Evolutionary conservation across 805 yeast genomes (phyloP).

Genomic region (Grigorovia transvaalensis): DNA sequence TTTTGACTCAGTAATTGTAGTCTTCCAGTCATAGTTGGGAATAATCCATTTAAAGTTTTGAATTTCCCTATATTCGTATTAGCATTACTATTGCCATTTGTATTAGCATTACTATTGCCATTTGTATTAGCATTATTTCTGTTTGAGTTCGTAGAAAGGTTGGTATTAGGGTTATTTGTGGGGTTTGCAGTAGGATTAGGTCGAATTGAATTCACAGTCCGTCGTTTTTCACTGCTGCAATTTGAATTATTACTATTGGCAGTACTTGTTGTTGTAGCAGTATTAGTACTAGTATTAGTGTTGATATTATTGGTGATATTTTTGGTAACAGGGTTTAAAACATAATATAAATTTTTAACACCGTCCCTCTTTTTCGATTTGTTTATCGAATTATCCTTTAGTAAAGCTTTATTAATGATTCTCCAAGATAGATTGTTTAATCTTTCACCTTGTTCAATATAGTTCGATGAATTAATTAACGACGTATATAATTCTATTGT

Average conservation of each 20-base stretch:
- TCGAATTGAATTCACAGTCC: not conserved
- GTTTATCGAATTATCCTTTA: constrained; percentile 19
- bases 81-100: not conserved
- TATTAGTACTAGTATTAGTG: not conserved
- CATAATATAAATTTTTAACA: constrained; percentile 25
- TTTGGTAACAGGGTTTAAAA: constrained; percentile 14
- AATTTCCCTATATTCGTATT: not conserved
- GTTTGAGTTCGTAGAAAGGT: no score
- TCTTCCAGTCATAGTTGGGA: constrained; percentile 1
- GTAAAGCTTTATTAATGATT: constrained; percentile 23
- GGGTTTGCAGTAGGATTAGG: not conserved
- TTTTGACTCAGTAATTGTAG: constrained; percentile 1
- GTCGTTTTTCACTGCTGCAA: not conserved
- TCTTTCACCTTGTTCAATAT: constrained; percentile 26
- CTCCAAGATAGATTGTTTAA: constrained; percentile 27
- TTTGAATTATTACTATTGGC: not conserved
- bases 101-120: not conserved
- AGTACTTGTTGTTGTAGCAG: not conserved
- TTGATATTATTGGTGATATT: not conserved
- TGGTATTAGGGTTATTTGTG: not conserved
- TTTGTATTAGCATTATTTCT: not conserved
- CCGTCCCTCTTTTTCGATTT: constrained; percentile 28
- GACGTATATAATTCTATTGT: constrained; percentile 23
- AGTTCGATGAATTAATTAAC: constrained; percentile 16
- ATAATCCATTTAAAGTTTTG: constrained; percentile 3